Evolutionary conservation across 495 filamentous ascomycete species (phyloP).

Genomic region (Penicillium samsonianum): DNA sequence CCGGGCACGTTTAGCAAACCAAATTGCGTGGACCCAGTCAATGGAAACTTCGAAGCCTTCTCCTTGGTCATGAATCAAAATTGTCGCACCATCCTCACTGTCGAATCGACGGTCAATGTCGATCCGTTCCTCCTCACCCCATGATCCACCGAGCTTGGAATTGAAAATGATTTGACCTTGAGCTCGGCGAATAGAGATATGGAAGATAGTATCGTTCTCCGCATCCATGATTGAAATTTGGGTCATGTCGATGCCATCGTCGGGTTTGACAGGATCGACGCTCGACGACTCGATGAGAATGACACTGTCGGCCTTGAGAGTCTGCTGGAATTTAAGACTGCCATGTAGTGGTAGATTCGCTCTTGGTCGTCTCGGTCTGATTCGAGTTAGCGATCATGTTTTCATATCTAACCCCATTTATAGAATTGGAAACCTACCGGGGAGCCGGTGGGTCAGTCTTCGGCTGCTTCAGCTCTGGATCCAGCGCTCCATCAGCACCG

Average conservation of each 20-base stretch:
- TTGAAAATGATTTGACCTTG: constrained; percentile 13
- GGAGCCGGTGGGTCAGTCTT: background rate
- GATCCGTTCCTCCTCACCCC: constrained; percentile 11
- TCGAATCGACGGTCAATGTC: constrained; percentile 4
- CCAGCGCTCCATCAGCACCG: constrained; percentile 11
- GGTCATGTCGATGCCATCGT: constrained; percentile 7
- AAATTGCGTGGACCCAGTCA: constrained; percentile 12
- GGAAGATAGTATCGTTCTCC: constrained; percentile 4
- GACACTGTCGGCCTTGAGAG: constrained; percentile 13
- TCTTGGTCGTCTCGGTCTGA: constrained; percentile 7
- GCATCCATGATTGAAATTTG: constrained; percentile 5
- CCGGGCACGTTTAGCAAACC: constrained; percentile 10
- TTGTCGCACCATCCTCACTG: constrained; percentile 7
- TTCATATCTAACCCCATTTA: background rate
- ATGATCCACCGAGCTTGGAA: constrained; percentile 2
- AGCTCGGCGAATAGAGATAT: constrained; percentile 10
- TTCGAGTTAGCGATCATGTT: background rate
- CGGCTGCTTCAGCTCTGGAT: constrained; percentile 13
- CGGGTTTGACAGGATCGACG: constrained; percentile 1
- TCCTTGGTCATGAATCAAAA: constrained; percentile 12
- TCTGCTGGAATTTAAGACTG: constrained; percentile 4
- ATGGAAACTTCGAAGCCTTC: constrained; percentile 15
- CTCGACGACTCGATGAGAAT: constrained; percentile 11
- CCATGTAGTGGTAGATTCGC: constrained; percentile 11
- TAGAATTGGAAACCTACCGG: background rate